phyloP scores from a whole-genome alignment of 2,329 filamentous ascomycete genomes.

The Alternaria dauci region DNA sequence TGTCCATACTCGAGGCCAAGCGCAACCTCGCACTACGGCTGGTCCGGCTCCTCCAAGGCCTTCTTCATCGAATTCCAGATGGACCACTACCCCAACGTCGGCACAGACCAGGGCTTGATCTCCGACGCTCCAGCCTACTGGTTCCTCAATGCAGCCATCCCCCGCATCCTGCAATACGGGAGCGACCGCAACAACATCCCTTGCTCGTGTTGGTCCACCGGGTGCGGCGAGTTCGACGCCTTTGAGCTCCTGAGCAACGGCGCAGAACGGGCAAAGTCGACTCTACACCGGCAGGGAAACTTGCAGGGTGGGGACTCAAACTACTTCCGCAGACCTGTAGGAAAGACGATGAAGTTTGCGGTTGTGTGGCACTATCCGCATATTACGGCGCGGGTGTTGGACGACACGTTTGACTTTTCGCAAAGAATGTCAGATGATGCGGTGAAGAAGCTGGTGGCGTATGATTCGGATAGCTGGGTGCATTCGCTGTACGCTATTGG shows the following conservation, averaged over 20 bases:
- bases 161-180: slow-evolving; percentile 74
- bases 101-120: slow-evolving; percentile 52
- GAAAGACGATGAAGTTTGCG: slow-evolving; percentile 68
- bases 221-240: slow-evolving; percentile 79
- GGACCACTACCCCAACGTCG: slow-evolving; percentile 54
- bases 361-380: slow-evolving; percentile 46
- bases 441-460: slow-evolving; percentile 49
- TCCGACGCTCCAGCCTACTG: slow-evolving; percentile 77
- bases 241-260: slow-evolving; percentile 74
- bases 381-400: slow-evolving; percentile 48
- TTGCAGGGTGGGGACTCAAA: slow-evolving; percentile 72
- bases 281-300: slow-evolving; percentile 67
- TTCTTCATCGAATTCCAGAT: slow-evolving; percentile 79
- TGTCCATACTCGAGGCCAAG: slow-evolving; percentile 61
- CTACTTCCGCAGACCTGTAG: slow-evolving; percentile 73
- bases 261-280: slow-evolving; percentile 72
- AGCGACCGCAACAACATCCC: slow-evolving; percentile 51
- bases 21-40: slow-evolving; percentile 68
- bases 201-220: slow-evolving; percentile 76
- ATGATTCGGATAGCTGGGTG: slow-evolving; percentile 44
- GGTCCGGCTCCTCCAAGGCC: slow-evolving; percentile 72
- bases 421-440: slow-evolving; percentile 42
- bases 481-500: slow-evolving; percentile 53
- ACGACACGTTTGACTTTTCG: slow-evolving; percentile 51
- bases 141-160: slow-evolving; percentile 77